Evolutionary conservation across 1,139 yeast species (phyloP).

Genomic region (Diutina sp.): DNA sequence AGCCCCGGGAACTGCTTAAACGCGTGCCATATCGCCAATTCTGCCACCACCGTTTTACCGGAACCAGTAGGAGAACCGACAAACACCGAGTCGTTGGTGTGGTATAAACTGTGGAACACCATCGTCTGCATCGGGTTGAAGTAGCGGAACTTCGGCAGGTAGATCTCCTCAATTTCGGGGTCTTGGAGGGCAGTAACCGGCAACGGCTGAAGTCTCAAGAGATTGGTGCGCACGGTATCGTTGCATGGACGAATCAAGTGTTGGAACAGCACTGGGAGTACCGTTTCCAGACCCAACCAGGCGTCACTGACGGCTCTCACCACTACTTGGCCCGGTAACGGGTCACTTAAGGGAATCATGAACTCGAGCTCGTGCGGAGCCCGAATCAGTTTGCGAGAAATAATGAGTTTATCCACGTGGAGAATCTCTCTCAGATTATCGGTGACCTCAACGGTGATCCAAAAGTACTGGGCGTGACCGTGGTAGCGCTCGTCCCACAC

Average conservation of each 20-base stretch:
- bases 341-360: conserved; percentile 84
- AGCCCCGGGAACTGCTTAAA: conserved; percentile 68
- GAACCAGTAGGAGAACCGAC: conserved; percentile 99
- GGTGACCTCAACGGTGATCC: conserved; percentile 88
- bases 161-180: conserved; percentile 53
- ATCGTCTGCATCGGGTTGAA: conserved; percentile 99
- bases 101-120: conserved; percentile 84
- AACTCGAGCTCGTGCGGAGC: conserved; percentile 70
- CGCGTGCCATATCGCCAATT: conserved; percentile 94
- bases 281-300: conserved; percentile 82
- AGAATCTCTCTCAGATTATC: conserved; percentile 51
- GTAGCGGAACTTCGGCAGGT: conserved; percentile 54
- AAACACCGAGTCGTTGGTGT: conserved; percentile 66
- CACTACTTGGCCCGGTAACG: conserved; percentile 77
- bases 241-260: conserved; percentile 82
- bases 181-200: conserved; percentile 76
- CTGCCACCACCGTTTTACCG: conserved; percentile 96
- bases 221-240: conserved; percentile 73
- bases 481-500: conserved; percentile 75
- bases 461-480: conserved; percentile 76
- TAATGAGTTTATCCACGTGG: conserved; percentile 71
- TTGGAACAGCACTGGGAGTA: conserved; percentile 74
- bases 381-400: conserved; percentile 45
- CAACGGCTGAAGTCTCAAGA: conserved; percentile 71
- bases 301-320: conserved; percentile 70